Evolutionary conservation across 139 green algal genomes (phyloP).

Genomic region (Helicosporidium sp.): DNA sequence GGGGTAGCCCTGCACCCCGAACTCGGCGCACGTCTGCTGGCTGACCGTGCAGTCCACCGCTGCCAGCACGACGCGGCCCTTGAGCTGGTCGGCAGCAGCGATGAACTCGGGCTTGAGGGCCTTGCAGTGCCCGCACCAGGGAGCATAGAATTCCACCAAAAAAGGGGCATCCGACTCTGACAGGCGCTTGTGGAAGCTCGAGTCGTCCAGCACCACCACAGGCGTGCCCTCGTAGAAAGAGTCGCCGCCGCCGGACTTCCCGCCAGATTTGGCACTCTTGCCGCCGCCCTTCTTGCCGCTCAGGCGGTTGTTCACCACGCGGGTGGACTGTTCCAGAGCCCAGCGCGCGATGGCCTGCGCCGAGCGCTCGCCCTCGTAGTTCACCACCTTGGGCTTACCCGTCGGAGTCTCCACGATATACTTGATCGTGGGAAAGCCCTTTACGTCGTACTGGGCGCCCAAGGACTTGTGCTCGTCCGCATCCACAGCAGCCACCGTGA

Average conservation of each 20-base stretch:
- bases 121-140: conserved; percentile 70
- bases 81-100: conserved; percentile 30
- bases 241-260: conserved; percentile 1
- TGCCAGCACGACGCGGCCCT: conserved; percentile 58
- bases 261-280: conserved; percentile 1
- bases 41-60: conserved; percentile 67
- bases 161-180: conserved; percentile 43
- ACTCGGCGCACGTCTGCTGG: conserved; percentile 37
- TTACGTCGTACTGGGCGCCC: conserved; percentile 35
- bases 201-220: conserved; percentile 45
- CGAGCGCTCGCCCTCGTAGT: conserved; percentile 51
- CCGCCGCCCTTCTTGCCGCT: conserved; percentile 15
- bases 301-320: conserved; percentile 25
- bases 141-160: conserved; percentile 59
- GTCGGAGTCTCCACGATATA: conserved; percentile 28
- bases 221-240: neutral
- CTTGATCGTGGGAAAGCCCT: conserved; percentile 67
- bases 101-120: conserved; percentile 57
- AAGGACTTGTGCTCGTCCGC: conserved; percentile 34
- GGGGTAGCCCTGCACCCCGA: conserved; percentile 55
- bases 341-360: conserved; percentile 60
- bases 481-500: conserved; percentile 50
- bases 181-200: conserved; percentile 59
- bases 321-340: conserved; percentile 44
- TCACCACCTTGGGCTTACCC: conserved; percentile 45